Conservation (phyloP, 257 asterid species). For the Scutellaria galericulata region DNA sequence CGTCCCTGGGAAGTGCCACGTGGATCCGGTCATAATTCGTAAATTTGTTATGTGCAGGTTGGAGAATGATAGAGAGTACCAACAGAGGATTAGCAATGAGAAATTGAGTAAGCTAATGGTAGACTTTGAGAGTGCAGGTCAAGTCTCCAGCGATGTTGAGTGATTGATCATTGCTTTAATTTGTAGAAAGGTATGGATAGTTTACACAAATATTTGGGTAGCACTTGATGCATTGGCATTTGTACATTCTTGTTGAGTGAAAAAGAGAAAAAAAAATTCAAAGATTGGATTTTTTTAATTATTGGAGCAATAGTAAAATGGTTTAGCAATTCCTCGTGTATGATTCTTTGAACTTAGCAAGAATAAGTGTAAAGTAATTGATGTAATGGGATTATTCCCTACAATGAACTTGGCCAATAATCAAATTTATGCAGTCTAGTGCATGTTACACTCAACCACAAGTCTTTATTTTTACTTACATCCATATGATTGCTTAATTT, state of each 20-base stretch:
- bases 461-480: too few relatives aligned
- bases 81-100: slow-evolving; percentile 77
- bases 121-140: slow-evolving; percentile 54
- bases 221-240: slow-evolving; percentile 9
- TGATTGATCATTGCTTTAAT: background rate
- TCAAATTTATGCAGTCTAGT: background rate
- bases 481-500: too few relatives aligned
- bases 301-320: background rate
- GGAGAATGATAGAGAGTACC: slow-evolving; percentile 58
- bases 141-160: slow-evolving; percentile 23
- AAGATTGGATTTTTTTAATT: slow-evolving; percentile 6
- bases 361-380: slow-evolving; percentile 17
- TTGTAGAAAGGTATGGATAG: slow-evolving; percentile 2
- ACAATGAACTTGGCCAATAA: slow-evolving; percentile 27
- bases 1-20: background rate
- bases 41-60: slow-evolving; percentile 43
- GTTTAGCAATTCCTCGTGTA: background rate
- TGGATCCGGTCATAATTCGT: background rate
- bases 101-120: slow-evolving; percentile 81
- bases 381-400: slow-evolving; percentile 32
- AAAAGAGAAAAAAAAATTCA: background rate
- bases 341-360: slow-evolving; percentile 46
- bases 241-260: slow-evolving; percentile 36
- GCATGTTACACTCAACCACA: background rate
- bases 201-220: slow-evolving; percentile 8